Percentiles rank a stretch among this genome's conserved stretches.
Conservation (phyloP, 352 stramenopile species). For the Pythium folliculosum region DNA sequence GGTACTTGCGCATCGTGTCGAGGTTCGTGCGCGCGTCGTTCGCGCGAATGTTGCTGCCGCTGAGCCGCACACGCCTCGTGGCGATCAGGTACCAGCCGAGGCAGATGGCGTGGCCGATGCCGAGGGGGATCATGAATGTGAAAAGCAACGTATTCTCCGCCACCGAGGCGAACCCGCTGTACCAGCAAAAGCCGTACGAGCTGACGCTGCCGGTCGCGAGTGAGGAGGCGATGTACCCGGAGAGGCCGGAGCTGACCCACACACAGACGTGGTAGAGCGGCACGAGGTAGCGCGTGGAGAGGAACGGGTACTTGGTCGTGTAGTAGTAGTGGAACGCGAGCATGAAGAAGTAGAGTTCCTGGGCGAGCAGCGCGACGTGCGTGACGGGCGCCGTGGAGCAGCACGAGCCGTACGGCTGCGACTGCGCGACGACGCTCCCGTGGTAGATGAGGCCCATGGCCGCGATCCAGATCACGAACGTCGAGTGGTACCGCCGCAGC, state of each 20-base stretch:
- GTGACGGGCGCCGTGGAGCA: slow-evolving; percentile 64
- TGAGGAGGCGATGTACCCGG: slow-evolving; percentile 54
- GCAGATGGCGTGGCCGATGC: slow-evolving; percentile 68
- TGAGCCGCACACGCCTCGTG: slow-evolving; percentile 70
- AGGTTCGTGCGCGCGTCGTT: slow-evolving; percentile 67
- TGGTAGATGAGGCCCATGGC: slow-evolving; percentile 83
- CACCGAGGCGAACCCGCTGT: slow-evolving; percentile 35
- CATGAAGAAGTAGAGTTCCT: slow-evolving; percentile 86
- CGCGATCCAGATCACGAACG: slow-evolving; percentile 79
- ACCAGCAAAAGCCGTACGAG: slow-evolving; percentile 87
- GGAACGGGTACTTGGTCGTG: slow-evolving; percentile 87
- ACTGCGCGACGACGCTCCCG: slow-evolving; percentile 62
- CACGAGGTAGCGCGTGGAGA: slow-evolving; percentile 66
- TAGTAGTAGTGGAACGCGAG: slow-evolving; percentile 88
- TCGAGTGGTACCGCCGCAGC: slow-evolving; percentile 79
- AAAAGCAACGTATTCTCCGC: slow-evolving; percentile 55
- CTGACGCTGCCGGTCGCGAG: slow-evolving; percentile 51
- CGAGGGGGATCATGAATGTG: slow-evolving; percentile 62
- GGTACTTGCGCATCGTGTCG: slow-evolving; percentile 76
- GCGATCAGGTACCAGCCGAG: slow-evolving; percentile 74
- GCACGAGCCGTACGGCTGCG: slow-evolving; percentile 50
- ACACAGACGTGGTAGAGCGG: slow-evolving; percentile 73
- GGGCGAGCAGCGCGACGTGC: slow-evolving; percentile 70
- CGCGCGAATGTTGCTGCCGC: slow-evolving; percentile 35
- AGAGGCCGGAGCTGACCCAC: slow-evolving; percentile 51